Evolutionary conservation across 1,284 basidiomycete species (phyloP).

Genomic region (Sanghuangporus baumii): DNA sequence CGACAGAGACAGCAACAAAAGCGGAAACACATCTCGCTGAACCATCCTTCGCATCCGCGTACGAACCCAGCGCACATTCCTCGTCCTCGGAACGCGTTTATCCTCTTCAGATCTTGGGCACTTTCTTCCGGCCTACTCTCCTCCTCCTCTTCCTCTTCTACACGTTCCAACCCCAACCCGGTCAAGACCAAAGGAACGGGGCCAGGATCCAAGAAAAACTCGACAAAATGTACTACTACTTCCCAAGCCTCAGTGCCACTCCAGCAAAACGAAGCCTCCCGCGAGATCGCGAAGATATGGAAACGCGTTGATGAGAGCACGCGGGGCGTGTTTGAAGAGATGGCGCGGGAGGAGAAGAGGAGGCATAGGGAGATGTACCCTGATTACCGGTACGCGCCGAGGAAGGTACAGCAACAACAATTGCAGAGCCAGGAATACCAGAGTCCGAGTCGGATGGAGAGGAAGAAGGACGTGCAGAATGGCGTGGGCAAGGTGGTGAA

Average conservation of each 20-base stretch:
- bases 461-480: not conserved
- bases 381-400: conserved; percentile 12
- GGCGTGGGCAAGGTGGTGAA: not conserved
- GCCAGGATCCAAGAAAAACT: not conserved
- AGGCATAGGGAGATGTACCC: conserved; percentile 8
- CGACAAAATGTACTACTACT: too few relatives aligned
- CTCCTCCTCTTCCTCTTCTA: not conserved
- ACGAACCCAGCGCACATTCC: conserved; percentile 52
- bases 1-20: not conserved
- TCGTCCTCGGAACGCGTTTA: conserved; percentile 85
- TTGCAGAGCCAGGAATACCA: too few relatives aligned
- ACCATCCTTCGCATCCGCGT: not conserved
- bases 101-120: conserved; percentile 84
- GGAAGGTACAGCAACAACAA: not conserved
- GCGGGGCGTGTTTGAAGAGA: conserved; percentile 1
- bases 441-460: not conserved
- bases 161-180: not conserved
- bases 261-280: conserved; percentile 11
- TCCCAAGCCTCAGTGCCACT: not conserved
- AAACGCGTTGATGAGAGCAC: not conserved
- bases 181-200: not conserved
- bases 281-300: conserved; percentile 11
- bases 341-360: conserved; percentile 10
- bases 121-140: conserved; percentile 32
- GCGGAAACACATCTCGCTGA: conserved; percentile 6